Percentiles rank a stretch among this genome's conserved stretches.
These are phyloP conservation scores for Lenzites betulinus DNA, from an alignment of 768 basidiomycete species.

Conservation along the genomic window DNA sequence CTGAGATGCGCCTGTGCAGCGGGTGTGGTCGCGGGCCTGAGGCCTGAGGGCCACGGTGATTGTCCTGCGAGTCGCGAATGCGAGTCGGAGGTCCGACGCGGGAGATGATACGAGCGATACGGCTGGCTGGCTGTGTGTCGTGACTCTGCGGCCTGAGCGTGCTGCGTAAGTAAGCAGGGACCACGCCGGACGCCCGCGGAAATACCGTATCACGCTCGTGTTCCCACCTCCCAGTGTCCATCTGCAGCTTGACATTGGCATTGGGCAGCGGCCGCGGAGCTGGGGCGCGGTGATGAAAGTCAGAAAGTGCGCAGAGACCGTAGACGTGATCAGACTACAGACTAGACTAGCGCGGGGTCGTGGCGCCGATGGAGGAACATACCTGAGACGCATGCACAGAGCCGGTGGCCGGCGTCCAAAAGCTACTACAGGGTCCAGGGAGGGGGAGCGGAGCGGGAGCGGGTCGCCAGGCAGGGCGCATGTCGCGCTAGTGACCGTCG, in stretches of 20 bases:
- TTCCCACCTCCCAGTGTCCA: background rate
- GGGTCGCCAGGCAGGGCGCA: background rate
- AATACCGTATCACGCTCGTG: too few relatives aligned
- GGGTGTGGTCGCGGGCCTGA: background rate
- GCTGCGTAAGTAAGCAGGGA: too few relatives aligned
- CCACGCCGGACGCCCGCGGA: background rate
- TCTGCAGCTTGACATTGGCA: too few relatives aligned
- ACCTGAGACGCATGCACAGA: background rate
- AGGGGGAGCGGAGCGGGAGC: too few relatives aligned
- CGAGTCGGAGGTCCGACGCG: too few relatives aligned
- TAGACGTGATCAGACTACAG: too few relatives aligned
- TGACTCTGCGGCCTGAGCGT: too few relatives aligned
- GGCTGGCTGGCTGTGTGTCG: too few relatives aligned
- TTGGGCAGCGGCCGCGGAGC: background rate
- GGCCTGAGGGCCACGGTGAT: too few relatives aligned
- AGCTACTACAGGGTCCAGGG: background rate
- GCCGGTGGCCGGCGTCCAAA: background rate
- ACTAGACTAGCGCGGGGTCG: constrained; percentile 9
- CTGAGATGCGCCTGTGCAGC: background rate
- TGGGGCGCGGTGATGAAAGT: constrained; percentile 3
- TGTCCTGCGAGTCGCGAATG: too few relatives aligned
- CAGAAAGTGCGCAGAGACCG: too few relatives aligned
- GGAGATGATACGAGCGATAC: too few relatives aligned
- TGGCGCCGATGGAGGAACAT: background rate
- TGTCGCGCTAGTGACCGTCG: constrained; percentile 15